Percentiles rank a stretch among this genome's conserved stretches.
Conservation (phyloP, 2,329 filamentous ascomycete genomes). For the Fonsecaea pedrosoi region DNA sequence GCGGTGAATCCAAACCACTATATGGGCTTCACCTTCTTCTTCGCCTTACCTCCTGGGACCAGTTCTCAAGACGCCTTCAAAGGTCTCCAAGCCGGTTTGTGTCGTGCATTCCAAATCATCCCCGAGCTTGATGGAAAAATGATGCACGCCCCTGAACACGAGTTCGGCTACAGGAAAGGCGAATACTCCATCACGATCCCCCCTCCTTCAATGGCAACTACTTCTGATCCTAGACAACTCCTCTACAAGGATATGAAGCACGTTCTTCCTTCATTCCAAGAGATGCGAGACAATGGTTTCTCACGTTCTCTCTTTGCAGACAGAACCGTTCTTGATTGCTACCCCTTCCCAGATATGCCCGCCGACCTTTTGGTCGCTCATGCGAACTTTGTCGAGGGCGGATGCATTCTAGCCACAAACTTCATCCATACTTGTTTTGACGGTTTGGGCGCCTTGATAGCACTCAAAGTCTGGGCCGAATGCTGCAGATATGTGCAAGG, state of each 20-base stretch:
- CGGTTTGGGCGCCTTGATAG: conserved; percentile 11
- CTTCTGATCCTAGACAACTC: neutral
- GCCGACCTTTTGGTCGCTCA: conserved; percentile 41
- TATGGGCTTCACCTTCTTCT: conserved; percentile 20
- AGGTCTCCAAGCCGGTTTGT: neutral
- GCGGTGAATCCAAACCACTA: conserved; percentile 21
- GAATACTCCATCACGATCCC: conserved; percentile 40
- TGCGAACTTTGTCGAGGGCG: conserved; percentile 43
- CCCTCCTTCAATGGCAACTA: conserved; percentile 10
- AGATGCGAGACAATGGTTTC: conserved; percentile 11
- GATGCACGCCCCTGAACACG: conserved; percentile 43
- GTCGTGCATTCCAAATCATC: conserved; percentile 16
- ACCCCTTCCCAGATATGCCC: conserved; percentile 18
- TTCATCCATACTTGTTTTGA: conserved; percentile 18
- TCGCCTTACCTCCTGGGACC: neutral
- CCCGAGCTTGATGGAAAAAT: conserved; percentile 34
- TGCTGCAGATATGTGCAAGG: conserved; percentile 4
- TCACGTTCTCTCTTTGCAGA: conserved; percentile 5
- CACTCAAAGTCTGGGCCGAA: conserved; percentile 6
- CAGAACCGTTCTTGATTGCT: conserved; percentile 5
- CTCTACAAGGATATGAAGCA: conserved; percentile 7
- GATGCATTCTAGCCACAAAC: conserved; percentile 19
- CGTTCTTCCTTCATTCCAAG: neutral
- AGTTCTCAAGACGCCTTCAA: neutral
- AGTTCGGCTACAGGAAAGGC: conserved; percentile 43